Percentiles rank a stretch among this genome's conserved stretches.
phyloP scores from a whole-genome alignment of 305 asterid species.

The Withania somnifera region DNA sequence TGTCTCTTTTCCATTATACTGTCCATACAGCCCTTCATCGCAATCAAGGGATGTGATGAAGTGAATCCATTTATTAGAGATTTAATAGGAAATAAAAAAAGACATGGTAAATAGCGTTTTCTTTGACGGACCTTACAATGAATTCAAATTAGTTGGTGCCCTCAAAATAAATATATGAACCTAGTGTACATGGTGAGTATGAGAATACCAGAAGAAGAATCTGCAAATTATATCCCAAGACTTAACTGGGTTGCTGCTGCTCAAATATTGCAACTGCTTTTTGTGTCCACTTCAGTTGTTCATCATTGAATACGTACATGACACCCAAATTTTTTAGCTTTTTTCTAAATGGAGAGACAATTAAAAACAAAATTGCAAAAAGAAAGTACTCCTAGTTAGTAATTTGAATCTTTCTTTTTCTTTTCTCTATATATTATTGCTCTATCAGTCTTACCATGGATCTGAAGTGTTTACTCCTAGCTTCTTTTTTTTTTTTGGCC shows the following conservation, averaged over 20 bases:
- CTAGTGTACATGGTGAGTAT: background rate
- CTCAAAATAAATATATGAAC: background rate
- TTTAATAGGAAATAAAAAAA: no score
- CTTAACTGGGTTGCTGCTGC: background rate
- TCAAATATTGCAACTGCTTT: background rate
- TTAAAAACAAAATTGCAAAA: background rate
- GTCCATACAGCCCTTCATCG: no score
- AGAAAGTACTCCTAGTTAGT: background rate
- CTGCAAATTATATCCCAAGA: background rate
- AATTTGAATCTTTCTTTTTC: background rate
- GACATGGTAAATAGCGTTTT: no score
- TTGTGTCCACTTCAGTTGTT: conserved; percentile 1
- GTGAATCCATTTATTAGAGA: background rate
- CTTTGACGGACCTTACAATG: background rate
- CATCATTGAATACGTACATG: background rate
- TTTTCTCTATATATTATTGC: background rate
- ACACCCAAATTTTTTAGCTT: background rate
- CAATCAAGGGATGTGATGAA: no score
- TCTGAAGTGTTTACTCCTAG: no score
- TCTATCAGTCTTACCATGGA: background rate
- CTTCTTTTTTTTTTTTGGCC: no score
- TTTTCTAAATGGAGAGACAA: background rate
- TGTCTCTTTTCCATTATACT: no score
- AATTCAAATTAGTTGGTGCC: no score
- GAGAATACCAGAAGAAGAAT: background rate